Base-by-base conservation (phyloP, 768 basidiomycete species). In the Xerocomus brunneocitrinus region DNA sequence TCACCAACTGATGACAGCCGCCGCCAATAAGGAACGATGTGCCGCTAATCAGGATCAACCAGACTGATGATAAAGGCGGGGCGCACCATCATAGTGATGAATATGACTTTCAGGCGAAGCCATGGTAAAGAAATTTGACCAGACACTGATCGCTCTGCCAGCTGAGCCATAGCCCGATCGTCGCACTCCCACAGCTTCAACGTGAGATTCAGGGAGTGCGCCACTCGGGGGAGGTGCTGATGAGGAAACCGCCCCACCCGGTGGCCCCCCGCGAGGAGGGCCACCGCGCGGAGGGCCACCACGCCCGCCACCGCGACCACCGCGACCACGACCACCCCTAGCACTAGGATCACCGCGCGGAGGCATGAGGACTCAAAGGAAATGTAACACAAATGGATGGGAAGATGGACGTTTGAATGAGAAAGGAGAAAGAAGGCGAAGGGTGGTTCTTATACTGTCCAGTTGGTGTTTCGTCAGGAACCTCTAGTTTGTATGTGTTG, bases 71-170 rank as follows among this genome's bases (percentile, higher is more conserved):
- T 43, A 45, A 53, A 50, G 1, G 68, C 78, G 54, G 62, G 41
- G 82, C 84, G 56, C 63, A 86, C 90, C 83, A 65, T 92, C 89
- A 61, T 91, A 91, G 61, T 91, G 90, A 55, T 85, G 76, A 39
- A 90, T 89, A 30, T 80, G 77, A 6, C 66, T 69, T 24, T 84
- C 78, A 0, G 89, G 83, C 14, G 87, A 80, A 0, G 76, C 73
- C 3, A 81, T 80, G 39, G 63, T 65, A 58, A 89, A 91, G 48
- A 85, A 85, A 66, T 91, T 92, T 31, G 80, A 75, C 7, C 52
- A 57, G 6, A 82, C 73, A 13, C 57, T 59, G 28, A 77, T 71
- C 2, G 66, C 58, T 24, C 66, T 72, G 4, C 89, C 89, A 9
- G 75, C 73, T 0, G 72, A 76, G 22, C 86, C 89, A 60, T 78